phyloP scores from a whole-genome alignment of 495 filamentous ascomycete genomes.

The Annulohypoxylon maeteangense region DNA sequence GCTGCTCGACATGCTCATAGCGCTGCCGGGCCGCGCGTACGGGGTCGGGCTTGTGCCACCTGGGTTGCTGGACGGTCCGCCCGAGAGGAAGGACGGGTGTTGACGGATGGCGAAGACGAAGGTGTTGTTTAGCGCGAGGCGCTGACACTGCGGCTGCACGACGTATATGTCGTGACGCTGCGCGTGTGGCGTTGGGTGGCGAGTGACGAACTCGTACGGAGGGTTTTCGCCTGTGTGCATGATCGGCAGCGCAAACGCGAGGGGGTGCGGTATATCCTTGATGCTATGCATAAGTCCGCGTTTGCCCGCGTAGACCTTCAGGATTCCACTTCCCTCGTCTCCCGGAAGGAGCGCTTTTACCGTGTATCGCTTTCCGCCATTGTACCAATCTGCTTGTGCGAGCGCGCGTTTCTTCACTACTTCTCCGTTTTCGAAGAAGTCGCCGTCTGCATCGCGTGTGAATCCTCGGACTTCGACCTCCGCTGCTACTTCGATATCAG shows the following conservation, averaged over 20 bases:
- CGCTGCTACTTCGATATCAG: constrained; percentile 92
- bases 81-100: constrained; percentile 74
- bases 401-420: constrained; percentile 84
- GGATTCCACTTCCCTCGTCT: constrained; percentile 86
- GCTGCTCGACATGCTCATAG: constrained; percentile 82
- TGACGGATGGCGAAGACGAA: constrained; percentile 97
- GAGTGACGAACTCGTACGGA: constrained; percentile 88
- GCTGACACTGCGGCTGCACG: constrained; percentile 89
- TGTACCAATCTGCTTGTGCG: constrained; percentile 90
- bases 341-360: constrained; percentile 91
- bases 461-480: constrained; percentile 87
- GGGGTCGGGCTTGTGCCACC: constrained; percentile 72
- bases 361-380: constrained; percentile 86
- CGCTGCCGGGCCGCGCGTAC: constrained; percentile 77
- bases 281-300: constrained; percentile 95
- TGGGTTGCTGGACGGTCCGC: constrained; percentile 59
- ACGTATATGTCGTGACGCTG: constrained; percentile 97
- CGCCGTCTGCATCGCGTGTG: constrained; percentile 84
- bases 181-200: constrained; percentile 96
- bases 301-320: constrained; percentile 95
- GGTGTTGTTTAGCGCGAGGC: constrained; percentile 91
- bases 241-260: constrained; percentile 92
- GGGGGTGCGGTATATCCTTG: constrained; percentile 90
- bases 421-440: constrained; percentile 93
- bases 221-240: constrained; percentile 91